Evolutionary conservation across 1,284 basidiomycete species (phyloP), one percentile per base, ranked within the genome.

Genomic region (Tetrapyrgos nigripes): DNA sequence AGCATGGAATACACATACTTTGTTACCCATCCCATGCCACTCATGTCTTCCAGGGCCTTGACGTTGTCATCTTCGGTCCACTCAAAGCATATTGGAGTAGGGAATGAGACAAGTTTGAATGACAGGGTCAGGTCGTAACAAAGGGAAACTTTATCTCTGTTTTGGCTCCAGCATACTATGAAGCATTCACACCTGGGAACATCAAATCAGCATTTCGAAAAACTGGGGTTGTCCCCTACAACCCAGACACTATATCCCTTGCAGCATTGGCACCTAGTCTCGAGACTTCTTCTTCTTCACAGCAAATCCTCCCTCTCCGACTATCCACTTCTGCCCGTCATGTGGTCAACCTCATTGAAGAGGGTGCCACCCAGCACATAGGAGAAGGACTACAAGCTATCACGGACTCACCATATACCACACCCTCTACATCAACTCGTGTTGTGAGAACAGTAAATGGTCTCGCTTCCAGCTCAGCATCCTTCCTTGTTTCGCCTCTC

Each of bases 31-130:
- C 76, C 1, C 79, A 82, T 60, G 40, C 66, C 0, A 81, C 79
- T 0, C 79, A 82, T 59, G 54, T 79, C 35, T 79, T 76, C 53
- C 79, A 82, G 62, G 77, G 78, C 1, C 75, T 82, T 44, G 77
- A 82, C 64, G 70, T 77, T 29, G 70, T 74, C 6, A 65, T 75
- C 23, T 76, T 77, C 50, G 40, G 29, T 10, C 35, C 61, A 3
- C 40, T 77, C 54, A 78, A 76, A 57, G 37, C 27, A 4, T 17
- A 4, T 14, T 57, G 55, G 55, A 57, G 17, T 6, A 40, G 52
- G 1, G 11, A 14, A 10, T 37, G 40, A 13, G 55, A 55, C 33
- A 33, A 19, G 2, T 46, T 21, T 46, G 55, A 52, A 26, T 37
- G 29, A 24, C 5, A 40, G 2, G 63, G 66, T 4, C 31, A 62